Base-by-base conservation (phyloP, 179 eudicot species). In the Pouteria campechiana region DNA sequence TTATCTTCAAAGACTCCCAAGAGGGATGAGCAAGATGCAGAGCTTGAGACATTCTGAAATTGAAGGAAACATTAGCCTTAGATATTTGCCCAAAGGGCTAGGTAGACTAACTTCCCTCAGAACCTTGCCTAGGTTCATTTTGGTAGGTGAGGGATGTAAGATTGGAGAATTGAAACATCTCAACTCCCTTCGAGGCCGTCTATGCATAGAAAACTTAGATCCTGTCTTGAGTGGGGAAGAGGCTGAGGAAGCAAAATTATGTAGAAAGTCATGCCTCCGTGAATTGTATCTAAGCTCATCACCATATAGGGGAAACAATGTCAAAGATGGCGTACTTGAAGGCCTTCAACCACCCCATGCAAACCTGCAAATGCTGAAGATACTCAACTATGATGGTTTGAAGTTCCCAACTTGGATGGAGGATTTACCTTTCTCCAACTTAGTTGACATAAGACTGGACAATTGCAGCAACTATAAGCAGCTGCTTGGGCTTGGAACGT, bases 21-120 rank as follows among this genome's bases (percentile, higher is more conserved):
- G 23, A 24, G 32, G 21, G n/a, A 67, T 67, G 11, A 52, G 59
- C 25, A 67, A 52, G 28, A 23, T 67, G 4, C 16, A 20, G 10
- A 51, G 37, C 24, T 32, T 67, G 27, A 50, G 73, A 29, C 73
- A 67, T 25, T 60, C 61, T 16, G 50, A 55, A 38, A 46, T 50
- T 24, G 54, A 55, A 3, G 1, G 25, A 0, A 46, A 55, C 0
- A 41, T 34, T 8, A 19, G 31, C 17, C 51, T 55, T 8, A 31
- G 22, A 18, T 6, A 5, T n/a, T 29, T 67, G 51, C 73, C 67
- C 11, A 52, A 46, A 35, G 67, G 72, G 14, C 22, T 67, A 15
- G 37, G 25, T 7, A 20, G 37, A 8, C 19, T 67, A 25, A 29
- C 4, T 11, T 41, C 58, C 13, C 59, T 67, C 32, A 49, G 30